Base-by-base conservation (phyloP, 495 filamentous ascomycete genomes). In the Daldinia bambusicola region DNA sequence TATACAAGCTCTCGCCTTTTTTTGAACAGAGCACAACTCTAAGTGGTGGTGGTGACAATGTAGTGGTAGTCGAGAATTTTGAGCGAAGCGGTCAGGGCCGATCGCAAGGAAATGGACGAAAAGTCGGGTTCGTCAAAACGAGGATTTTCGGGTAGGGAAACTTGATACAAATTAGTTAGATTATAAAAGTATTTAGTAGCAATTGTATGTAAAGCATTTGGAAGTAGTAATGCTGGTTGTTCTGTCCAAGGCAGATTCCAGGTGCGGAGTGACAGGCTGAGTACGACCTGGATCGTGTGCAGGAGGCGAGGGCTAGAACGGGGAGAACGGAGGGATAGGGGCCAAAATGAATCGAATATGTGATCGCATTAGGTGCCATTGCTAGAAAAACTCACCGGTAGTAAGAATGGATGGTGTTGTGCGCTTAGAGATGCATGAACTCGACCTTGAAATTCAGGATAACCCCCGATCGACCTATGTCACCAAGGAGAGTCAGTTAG, bases 381-480 rank as follows among this genome's bases (percentile, higher is more conserved):
- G 70, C 70, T 68, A 72, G 70, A 69, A 79, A 56, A 61, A 79
- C 82, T 80, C 77, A 84, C 82, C 69, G 72, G 52, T 70, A 73
- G 55, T 69, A 57, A 69, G 56, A 63, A 70, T 64, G 68, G 78
- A 77, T 69, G 76, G 77, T 74, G 78, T 65, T 80, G 80, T 66
- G 37, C 74, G 68, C 70, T 57, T 64, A 74, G 71, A 72, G 68
- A 74, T 74, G 74, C 66, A 74, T 60, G 66, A 72, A 77, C 74
- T 74, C 70, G 66, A 71, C 65, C 63, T 76, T 72, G 71, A 76
- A 66, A 48, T 60, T 60, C 18, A 62, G 53, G 70, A 75, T 60
- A 53, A 63, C 64, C 63, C 75, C 75, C 63, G 70, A 74, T 77
- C 75, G 61, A 73, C 40, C 74, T 77, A 70, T 52, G 45, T 55